Percentiles rank a stretch among this genome's conserved stretches.
These are phyloP conservation scores for Selaginella moellendorffii DNA, from an alignment of 75 land plant genomes.

Conservation along the genomic window DNA sequence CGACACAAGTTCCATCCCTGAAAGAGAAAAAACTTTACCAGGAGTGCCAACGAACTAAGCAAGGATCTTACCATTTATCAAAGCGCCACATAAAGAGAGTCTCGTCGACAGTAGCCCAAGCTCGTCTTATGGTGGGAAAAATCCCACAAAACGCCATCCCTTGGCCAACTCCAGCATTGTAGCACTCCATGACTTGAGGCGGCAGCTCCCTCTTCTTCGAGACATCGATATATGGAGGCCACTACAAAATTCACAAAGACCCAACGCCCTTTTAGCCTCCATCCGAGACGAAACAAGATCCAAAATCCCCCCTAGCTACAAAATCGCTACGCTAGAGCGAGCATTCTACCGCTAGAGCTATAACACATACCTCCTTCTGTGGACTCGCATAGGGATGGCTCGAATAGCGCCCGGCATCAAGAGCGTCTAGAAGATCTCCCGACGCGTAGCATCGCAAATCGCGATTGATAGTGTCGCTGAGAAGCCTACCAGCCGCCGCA, in stretches of 20 bases:
- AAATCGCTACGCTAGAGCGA: no score
- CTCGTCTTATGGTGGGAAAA: conserved; percentile 88
- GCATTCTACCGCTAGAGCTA: no score
- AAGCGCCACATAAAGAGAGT: conserved; percentile 95
- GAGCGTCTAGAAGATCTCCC: conserved; percentile 69
- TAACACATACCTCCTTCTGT: conserved; percentile 95
- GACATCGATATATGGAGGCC: conserved; percentile 87
- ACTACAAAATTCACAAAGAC: conserved; percentile 47
- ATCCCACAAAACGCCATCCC: conserved; percentile 95
- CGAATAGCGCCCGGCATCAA: conserved; percentile 82
- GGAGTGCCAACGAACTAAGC: no score
- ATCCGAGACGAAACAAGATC: neutral
- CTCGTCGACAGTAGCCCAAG: conserved; percentile 99
- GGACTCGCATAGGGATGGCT: conserved; percentile 89
- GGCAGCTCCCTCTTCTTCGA: conserved; percentile 77
- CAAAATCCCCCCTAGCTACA: conserved; percentile 2
- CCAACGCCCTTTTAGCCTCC: neutral
- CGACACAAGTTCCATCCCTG: conserved; percentile 96
- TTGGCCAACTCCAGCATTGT: conserved; percentile 94
- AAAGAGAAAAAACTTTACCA: neutral
- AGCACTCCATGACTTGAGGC: conserved; percentile 67
- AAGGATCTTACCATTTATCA: conserved; percentile 95
- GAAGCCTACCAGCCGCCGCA: conserved; percentile 60
- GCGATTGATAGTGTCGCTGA: conserved; percentile 64
- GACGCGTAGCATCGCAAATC: conserved; percentile 40